Conservation (phyloP, 164 flowering plant species). For the Tinospora cordifolia region DNA sequence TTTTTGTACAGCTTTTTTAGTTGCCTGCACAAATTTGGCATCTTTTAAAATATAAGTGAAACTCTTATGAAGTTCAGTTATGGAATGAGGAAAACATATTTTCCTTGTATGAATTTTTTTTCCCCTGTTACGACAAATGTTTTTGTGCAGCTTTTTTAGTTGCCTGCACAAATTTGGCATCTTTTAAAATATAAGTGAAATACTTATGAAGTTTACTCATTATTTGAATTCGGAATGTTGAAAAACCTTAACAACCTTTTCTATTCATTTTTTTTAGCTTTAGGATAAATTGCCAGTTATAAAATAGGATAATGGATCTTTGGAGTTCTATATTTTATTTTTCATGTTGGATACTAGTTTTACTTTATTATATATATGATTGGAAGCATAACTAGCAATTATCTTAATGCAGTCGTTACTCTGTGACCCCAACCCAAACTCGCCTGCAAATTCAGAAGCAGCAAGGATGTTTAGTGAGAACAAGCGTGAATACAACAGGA, state of each 20-base stretch:
- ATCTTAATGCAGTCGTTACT: slow-evolving; percentile 57
- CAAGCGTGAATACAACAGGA: slow-evolving; percentile 79
- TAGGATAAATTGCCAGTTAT: not conserved
- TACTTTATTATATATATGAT: not conserved
- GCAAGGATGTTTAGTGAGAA: slow-evolving; percentile 84
- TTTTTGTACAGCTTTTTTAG: too few relatives aligned
- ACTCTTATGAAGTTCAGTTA: too few relatives aligned
- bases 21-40: too few relatives aligned
- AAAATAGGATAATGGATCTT: too few relatives aligned
- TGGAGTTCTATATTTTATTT: not conserved
- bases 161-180: not conserved
- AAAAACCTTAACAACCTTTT: not conserved
- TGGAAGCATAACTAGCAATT: not conserved
- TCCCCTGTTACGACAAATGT: not conserved
- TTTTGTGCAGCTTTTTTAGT: not conserved
- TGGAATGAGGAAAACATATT: not conserved
- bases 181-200: not conserved
- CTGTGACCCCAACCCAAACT: slow-evolving; percentile 86
- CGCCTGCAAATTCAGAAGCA: slow-evolving; percentile 92
- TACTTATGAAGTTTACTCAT: too few relatives aligned
- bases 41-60: too few relatives aligned
- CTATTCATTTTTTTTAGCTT: not conserved
- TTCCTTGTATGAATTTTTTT: not conserved
- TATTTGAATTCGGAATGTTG: too few relatives aligned
- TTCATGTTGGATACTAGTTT: not conserved